A percentile compares a stretch with the other conserved stretches of the same genome.
These are phyloP conservation scores for Coemansia sp. DNA, from an alignment of 192 early-diverging fungal genomes.

Conservation along the genomic window DNA sequence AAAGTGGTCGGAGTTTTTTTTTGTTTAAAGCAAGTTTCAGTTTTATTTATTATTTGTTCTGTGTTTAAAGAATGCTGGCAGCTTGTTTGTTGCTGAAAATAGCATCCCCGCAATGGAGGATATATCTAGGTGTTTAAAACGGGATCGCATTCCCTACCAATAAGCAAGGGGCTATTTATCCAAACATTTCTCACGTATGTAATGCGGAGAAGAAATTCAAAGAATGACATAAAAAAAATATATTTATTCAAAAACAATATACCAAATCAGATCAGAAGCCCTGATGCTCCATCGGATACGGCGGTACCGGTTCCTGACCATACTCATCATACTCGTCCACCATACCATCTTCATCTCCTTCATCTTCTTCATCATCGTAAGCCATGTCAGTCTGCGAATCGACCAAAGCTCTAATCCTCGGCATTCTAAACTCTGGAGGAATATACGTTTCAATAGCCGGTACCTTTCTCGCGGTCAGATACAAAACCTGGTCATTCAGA, in stretches of 20 bases:
- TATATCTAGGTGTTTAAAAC: no score
- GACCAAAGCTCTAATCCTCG: slow-evolving; percentile 43
- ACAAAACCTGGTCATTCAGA: slow-evolving; percentile 61
- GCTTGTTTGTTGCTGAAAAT: not conserved
- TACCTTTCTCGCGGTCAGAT: slow-evolving; percentile 63
- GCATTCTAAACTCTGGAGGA: slow-evolving; percentile 63
- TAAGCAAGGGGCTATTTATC: no score
- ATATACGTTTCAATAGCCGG: slow-evolving; percentile 72
- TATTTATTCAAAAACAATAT: no score
- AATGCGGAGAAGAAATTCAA: no score
- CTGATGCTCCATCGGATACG: not conserved
- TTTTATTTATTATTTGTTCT: no score
- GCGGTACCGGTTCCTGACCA: not conserved
- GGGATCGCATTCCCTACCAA: no score
- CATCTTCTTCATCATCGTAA: slow-evolving; percentile 39
- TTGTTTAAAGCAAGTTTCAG: no score
- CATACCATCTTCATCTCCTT: slow-evolving; percentile 8
- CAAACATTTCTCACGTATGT: no score
- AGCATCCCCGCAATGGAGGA: not conserved
- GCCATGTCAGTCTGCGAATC: slow-evolving; percentile 52
- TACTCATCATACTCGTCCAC: slow-evolving; percentile 10
- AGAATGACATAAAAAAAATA: no score
- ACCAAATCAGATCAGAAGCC: not conserved
- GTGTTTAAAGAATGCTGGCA: no score
- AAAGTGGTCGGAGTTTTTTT: not conserved